phyloP scores from a whole-genome alignment of 2,329 filamentous ascomycete species.

The Aspergillus niger region DNA sequence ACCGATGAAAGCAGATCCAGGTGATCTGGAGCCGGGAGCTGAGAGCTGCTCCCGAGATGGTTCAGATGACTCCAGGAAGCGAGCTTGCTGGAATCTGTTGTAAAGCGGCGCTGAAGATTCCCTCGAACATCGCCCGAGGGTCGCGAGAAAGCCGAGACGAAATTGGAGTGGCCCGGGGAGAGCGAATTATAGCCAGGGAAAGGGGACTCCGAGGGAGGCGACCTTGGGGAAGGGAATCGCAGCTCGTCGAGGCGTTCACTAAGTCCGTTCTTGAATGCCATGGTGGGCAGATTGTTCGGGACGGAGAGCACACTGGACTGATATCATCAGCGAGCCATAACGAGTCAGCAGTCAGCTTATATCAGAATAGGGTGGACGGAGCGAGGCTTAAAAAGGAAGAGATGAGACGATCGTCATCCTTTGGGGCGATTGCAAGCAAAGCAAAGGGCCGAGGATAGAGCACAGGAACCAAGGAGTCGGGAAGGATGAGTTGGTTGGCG shows the following conservation, averaged over 20 bases:
- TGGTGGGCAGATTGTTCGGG: constrained; percentile 42
- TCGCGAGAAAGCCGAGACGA: constrained; percentile 59
- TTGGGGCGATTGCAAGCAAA: constrained; percentile 20
- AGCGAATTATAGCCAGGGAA: constrained; percentile 76
- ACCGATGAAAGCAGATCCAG: constrained; percentile 57
- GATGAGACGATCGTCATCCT: constrained; percentile 10
- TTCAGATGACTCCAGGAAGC: constrained; percentile 71
- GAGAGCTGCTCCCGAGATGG: constrained; percentile 48
- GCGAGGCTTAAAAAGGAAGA: constrained; percentile 12
- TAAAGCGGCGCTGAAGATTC: constrained; percentile 86
- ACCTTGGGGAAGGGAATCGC: constrained; percentile 75
- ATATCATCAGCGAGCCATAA: constrained; percentile 26
- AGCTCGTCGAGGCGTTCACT: constrained; percentile 75
- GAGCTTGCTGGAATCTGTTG: constrained; percentile 83
- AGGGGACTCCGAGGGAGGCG: constrained; percentile 72
- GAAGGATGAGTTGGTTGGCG: constrained; percentile 29
- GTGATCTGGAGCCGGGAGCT: constrained; percentile 52
- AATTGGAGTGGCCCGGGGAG: constrained; percentile 66
- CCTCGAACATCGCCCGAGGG: constrained; percentile 69
- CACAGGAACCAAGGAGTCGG: constrained; percentile 16
- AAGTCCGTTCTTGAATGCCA: constrained; percentile 66
- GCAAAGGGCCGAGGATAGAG: constrained; percentile 17
- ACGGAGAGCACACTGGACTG: constrained; percentile 36
- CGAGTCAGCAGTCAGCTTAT: constrained; percentile 27
- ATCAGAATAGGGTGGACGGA: constrained; percentile 16